Conservation (phyloP, 345 rosid species). For the Brassica juncea region DNA sequence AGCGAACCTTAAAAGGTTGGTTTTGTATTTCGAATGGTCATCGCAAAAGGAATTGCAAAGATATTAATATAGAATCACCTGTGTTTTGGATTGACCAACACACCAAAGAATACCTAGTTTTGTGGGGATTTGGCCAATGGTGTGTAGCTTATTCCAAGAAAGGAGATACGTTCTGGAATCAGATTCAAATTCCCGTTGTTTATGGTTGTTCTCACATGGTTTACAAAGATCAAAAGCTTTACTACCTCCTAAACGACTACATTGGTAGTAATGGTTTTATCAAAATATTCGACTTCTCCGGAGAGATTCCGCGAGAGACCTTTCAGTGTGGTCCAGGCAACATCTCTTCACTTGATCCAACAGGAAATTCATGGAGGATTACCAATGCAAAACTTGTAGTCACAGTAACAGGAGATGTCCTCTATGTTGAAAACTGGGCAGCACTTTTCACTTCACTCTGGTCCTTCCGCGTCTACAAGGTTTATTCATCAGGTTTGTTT, state of each 20-base stretch:
- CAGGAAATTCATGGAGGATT: not conserved
- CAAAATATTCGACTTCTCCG: constrained; percentile 7
- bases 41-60: not conserved
- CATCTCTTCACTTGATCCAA: not conserved
- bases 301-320: not conserved
- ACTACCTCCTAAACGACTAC: not conserved
- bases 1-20: not conserved
- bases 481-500: not conserved
- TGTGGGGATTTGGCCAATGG: not conserved
- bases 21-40: not conserved
- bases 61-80: not conserved
- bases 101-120: not conserved
- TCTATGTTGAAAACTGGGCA: not conserved
- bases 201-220: not conserved
- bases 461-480: constrained; percentile 2
- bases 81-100: constrained; percentile 2
- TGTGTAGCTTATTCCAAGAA: not conserved
- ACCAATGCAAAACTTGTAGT: not conserved
- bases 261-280: not conserved
- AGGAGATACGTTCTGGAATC: constrained; percentile 1
- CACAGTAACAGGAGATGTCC: not conserved
- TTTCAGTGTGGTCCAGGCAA: not conserved
- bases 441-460: not conserved
- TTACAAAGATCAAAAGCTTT: constrained; percentile 4
- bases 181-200: not conserved